These are phyloP conservation scores for Leptographium procerum DNA, from an alignment of 2,329 filamentous ascomycete species.

Conservation along the genomic window DNA sequence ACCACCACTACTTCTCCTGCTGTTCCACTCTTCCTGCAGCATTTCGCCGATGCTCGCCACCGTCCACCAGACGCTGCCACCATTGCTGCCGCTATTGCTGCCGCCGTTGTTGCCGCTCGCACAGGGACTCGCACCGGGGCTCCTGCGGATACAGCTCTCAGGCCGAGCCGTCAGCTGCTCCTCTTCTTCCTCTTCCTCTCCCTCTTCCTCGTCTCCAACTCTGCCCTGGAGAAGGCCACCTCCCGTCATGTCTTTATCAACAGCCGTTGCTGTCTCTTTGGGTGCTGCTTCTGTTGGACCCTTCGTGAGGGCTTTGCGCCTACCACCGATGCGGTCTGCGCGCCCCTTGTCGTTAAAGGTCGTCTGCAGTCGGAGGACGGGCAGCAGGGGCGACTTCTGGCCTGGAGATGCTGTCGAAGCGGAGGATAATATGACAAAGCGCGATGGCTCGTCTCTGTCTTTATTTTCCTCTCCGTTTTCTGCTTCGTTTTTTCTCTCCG, in stretches of 20 bases:
- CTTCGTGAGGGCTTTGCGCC: not conserved
- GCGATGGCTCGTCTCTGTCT: not conserved
- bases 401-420: not conserved
- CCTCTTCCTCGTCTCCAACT: no score
- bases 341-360: constrained; percentile 21
- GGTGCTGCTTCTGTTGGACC: not conserved
- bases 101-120: not conserved
- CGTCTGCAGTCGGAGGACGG: constrained; percentile 31
- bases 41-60: constrained; percentile 30
- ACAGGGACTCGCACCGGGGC: not conserved
- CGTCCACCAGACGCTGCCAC: not conserved
- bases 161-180: constrained; percentile 27
- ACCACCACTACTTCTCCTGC: not conserved
- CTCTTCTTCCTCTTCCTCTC: constrained; percentile 16
- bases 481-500: not conserved
- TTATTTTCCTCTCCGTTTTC: not conserved
- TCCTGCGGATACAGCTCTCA: constrained; percentile 17
- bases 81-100: no score
- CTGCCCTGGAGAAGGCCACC: no score
- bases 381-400: constrained; percentile 7
- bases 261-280: not conserved
- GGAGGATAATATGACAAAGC: not conserved
- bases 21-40: constrained; percentile 15
- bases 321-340: not conserved
- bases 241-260: not conserved